Evolutionary conservation across 208 protist species (phyloP), one percentile per base, ranked within the genome.

Genomic region (Wallacemonas sp.): DNA sequence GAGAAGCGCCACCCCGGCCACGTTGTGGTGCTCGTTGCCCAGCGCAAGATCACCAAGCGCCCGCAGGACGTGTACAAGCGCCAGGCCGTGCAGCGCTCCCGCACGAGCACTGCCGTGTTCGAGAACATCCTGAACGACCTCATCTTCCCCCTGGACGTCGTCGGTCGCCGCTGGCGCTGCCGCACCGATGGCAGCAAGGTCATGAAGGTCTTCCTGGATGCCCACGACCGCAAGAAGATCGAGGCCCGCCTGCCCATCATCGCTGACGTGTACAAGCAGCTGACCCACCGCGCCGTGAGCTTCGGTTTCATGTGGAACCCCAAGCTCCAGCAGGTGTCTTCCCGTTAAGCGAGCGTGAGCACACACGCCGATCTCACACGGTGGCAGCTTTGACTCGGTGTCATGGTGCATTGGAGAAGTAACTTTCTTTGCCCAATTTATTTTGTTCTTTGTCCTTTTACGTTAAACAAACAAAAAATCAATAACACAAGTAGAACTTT

Each of bases 1-100:
- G 98, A 99, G 93, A 99, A 99, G 97, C 99, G 98, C 73, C 98
- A 99, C 83, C 85, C 86, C 58, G 95, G 96, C 71, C 88, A 94
- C 79, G 82, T 98, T 70, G 96, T 99, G 62, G 63, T 96, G 69
- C 73, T 97, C 24, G 85, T 97, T 56, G 88, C 86, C 42, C 96
- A 99, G 89, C 88, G 98, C 70, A 96, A 96, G 78, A 98, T 99
- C 77, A 86, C 89, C 59, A 90, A 96, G 83, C 78, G 83, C 58
- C 82, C 92, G 28, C 80, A 73, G 12, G 86, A 96, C 74, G 82
- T 90, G 67, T 93, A 88, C 80, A 91, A 91, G 78, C 75, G 84
- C 62, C 91, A 97, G 84, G 91, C 90, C 79, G 91, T 96, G 65
- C 96, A 92, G 77, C 90, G 92, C 74, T 97, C 85, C 62, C 88